phyloP scores from a whole-genome alignment of 2,329 filamentous ascomycete genomes.

The Didymosphaeria variabile region DNA sequence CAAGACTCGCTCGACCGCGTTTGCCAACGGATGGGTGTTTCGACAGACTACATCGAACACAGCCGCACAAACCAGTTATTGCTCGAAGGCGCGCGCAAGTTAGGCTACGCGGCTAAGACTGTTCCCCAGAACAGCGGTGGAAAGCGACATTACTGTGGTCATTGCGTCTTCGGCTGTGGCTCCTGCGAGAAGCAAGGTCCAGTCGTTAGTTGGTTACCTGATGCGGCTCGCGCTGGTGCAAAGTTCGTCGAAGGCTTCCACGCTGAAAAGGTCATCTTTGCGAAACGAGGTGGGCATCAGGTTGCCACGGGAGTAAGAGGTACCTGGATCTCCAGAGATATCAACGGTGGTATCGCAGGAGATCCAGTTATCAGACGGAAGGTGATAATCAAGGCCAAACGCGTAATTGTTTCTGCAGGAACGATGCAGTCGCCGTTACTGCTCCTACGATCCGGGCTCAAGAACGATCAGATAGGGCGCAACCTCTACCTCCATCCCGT shows the following conservation, averaged over 20 bases:
- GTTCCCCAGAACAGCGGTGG: slow-evolving; percentile 84
- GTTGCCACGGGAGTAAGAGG: slow-evolving; percentile 77
- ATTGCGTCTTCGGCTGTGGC: slow-evolving; percentile 68
- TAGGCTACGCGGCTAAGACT: slow-evolving; percentile 74
- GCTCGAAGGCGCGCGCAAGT: slow-evolving; percentile 76
- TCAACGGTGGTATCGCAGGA: slow-evolving; percentile 65
- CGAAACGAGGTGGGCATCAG: slow-evolving; percentile 61
- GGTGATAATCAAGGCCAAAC: slow-evolving; percentile 79
- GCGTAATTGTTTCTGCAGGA: slow-evolving; percentile 80
- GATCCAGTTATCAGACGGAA: slow-evolving; percentile 63
- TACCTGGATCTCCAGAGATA: slow-evolving; percentile 76
- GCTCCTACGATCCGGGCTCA: slow-evolving; percentile 79
- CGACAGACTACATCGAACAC: slow-evolving; percentile 71
- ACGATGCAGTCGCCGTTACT: slow-evolving; percentile 80
- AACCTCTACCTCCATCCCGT: slow-evolving; percentile 87
- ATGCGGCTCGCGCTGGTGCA: slow-evolving; percentile 79
- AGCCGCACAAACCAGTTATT: slow-evolving; percentile 76
- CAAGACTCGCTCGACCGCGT: slow-evolving; percentile 83
- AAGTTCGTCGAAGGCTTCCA: slow-evolving; percentile 85
- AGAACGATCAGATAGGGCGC: slow-evolving; percentile 81
- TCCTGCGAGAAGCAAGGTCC: slow-evolving; percentile 82
- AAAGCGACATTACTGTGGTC: slow-evolving; percentile 75
- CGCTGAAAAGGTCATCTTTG: slow-evolving; percentile 76
- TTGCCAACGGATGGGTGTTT: slow-evolving; percentile 80
- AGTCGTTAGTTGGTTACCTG: slow-evolving; percentile 77